These are phyloP conservation scores for Huntiella abstrusa DNA, from an alignment of 2,329 filamentous ascomycete genomes.

Conservation along the genomic window DNA sequence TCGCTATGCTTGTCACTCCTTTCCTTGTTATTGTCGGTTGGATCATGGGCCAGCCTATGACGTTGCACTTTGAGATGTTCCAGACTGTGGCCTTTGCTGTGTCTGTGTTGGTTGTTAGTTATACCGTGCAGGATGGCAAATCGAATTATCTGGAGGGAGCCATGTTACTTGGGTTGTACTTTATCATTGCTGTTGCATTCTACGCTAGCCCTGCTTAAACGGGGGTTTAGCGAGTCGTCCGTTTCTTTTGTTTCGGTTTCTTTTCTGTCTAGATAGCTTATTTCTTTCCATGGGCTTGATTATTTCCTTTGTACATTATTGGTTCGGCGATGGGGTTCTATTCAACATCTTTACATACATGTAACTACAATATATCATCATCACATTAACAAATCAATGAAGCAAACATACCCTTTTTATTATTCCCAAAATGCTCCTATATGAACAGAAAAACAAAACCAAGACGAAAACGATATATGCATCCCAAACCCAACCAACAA, in stretches of 20 bases:
- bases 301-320: background rate
- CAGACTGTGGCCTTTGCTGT: constrained; percentile 69
- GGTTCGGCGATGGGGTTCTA: too few relatives aligned
- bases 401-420: constrained; percentile 1
- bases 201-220: constrained; percentile 29
- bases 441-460: background rate
- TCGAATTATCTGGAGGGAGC: constrained; percentile 71
- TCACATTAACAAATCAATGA: background rate
- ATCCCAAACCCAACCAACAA: constrained; percentile 1
- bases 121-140: constrained; percentile 62
- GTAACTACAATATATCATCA: too few relatives aligned
- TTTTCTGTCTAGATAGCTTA: background rate
- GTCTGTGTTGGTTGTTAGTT: constrained; percentile 56
- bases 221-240: background rate
- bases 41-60: constrained; percentile 56
- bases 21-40: constrained; percentile 65
- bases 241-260: background rate
- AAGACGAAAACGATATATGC: background rate
- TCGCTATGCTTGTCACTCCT: constrained; percentile 63
- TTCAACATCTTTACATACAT: too few relatives aligned
- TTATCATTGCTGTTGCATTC: constrained; percentile 42
- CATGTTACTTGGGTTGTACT: constrained; percentile 38
- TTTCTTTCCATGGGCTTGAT: background rate
- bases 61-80: constrained; percentile 69
- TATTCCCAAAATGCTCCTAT: constrained; percentile 1